Base-by-base conservation (phyloP, 2,329 filamentous ascomycete species). In the Aspergillus novofumigatus region DNA sequence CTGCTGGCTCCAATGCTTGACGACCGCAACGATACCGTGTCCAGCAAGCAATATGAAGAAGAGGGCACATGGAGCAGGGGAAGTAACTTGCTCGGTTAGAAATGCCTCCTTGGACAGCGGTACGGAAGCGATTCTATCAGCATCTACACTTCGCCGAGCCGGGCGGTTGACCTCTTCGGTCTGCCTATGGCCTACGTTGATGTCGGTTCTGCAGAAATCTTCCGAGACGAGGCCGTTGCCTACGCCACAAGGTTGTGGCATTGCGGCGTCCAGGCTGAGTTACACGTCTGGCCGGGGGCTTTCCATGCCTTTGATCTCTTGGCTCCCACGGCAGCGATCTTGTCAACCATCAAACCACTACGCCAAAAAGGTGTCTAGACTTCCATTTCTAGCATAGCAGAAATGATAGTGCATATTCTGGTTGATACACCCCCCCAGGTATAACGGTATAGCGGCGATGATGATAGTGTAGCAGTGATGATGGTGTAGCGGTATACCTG, bases 1-100 rank as follows among this genome's bases (percentile, higher is more conserved):
- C 51, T 60, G 4, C 41, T 56, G 26, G 56, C 56, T 25, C 59
- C 59, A 6, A 49, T 32, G 53, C 47, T 60, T 2, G 56, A 60
- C 23, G 56, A 60, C 29, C 57, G 57, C 28, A 57, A 52, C 28
- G 20, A n/a, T n/a, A 50, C 49, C 1, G 20, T 47, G 1, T 26
- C 41, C 7, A 41, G 17, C 9, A 23, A 17, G 14, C 26, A 14
- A 21, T 10, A 54, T 20, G 32, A 45, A 3, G 14, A 26, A 17
- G 26, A 49, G 35, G 6, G 10, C 4, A 14, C 49, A 14, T 53
- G 52, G 58, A 51, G 9, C 7, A 25, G 21, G 3, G 44, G 45
- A 5, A 20, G 53, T 6, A 57, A 55, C 17, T 11, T 44, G 2
- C 53, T 28, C 2, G 58, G 28, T 0, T 53, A 50, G 41, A 25